These are phyloP conservation scores for Trichoderma hamatum DNA, from an alignment of 2,329 filamentous ascomycete genomes.

Conservation along the genomic window DNA sequence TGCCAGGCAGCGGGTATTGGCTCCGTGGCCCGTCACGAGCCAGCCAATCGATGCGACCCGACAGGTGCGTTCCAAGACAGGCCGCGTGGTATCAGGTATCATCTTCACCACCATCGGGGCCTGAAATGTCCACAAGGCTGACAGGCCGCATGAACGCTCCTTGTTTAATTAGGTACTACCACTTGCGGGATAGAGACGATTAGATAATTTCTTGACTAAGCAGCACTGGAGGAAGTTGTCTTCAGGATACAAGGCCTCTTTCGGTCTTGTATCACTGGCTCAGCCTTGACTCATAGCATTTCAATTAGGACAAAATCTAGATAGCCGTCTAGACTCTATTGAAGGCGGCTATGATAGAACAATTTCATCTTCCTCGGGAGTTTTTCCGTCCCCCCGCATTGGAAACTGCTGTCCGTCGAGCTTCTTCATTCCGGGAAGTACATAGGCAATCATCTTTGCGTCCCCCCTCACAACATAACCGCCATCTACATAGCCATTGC, in stretches of 20 bases:
- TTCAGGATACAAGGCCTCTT: not conserved
- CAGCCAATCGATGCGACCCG: conserved; percentile 9
- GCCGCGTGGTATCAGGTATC: conserved; percentile 7
- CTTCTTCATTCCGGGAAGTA: conserved; percentile 10
- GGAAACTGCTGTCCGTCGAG: not conserved
- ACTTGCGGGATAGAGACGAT: not conserved
- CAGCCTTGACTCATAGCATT: not conserved
- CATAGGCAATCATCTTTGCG: not conserved
- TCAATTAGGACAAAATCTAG: too few species aligned
- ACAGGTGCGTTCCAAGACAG: not conserved
- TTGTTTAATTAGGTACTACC: not conserved
- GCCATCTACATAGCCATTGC: not conserved
- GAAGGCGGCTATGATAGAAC: too few species aligned
- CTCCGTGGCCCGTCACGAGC: not conserved
- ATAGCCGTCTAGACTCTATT: too few species aligned
- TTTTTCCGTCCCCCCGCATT: conserved; percentile 4
- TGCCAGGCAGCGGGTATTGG: not conserved
- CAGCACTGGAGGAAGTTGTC: not conserved
- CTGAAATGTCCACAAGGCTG: conserved; percentile 10
- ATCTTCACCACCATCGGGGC: not conserved
- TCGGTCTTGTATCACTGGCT: too few species aligned
- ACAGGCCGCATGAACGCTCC: not conserved
- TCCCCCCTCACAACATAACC: not conserved
- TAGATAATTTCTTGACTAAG: not conserved
- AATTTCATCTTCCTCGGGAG: not conserved